Percentiles rank a stretch among this genome's conserved stretches.
Conservation (phyloP, 2,329 filamentous ascomycete genomes). For the Pseudogymnoascus destructans region DNA sequence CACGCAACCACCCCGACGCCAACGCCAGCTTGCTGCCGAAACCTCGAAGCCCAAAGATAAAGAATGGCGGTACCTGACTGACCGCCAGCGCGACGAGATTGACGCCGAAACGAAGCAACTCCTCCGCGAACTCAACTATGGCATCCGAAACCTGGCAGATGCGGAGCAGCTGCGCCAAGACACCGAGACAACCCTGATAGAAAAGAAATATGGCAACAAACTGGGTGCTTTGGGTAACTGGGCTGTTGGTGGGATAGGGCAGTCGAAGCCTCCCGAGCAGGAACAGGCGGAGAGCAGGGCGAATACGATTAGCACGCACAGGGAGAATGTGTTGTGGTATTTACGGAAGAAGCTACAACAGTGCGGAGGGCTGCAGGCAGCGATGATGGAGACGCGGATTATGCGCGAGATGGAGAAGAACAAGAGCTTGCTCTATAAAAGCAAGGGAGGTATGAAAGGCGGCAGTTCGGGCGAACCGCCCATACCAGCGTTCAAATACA, state of each 20-base stretch:
- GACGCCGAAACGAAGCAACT: slow-evolving; percentile 78
- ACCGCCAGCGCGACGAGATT: slow-evolving; percentile 72
- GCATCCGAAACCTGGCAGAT: slow-evolving; percentile 66
- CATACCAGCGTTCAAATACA: slow-evolving; percentile 13
- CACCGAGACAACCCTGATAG: slow-evolving; percentile 56
- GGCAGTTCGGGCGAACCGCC: slow-evolving; percentile 16
- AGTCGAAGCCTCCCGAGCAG: slow-evolving; percentile 52
- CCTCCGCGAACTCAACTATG: slow-evolving; percentile 70
- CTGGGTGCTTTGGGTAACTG: slow-evolving; percentile 51
- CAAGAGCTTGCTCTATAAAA: slow-evolving; percentile 70
- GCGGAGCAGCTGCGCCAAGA: slow-evolving; percentile 72
- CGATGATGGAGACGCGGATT: slow-evolving; percentile 86
- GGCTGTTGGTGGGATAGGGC: slow-evolving; percentile 51
- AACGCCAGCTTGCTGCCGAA: slow-evolving; percentile 13
- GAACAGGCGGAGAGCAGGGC: slow-evolving; percentile 56
- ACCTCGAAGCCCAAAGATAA: slow-evolving; percentile 18
- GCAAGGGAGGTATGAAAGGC: slow-evolving; percentile 28
- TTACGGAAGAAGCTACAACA: slow-evolving; percentile 62
- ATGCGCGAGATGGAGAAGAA: slow-evolving; percentile 79
- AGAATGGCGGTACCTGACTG: slow-evolving; percentile 41
- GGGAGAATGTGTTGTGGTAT: slow-evolving; percentile 76
- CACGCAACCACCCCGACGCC: slow-evolving; percentile 44
- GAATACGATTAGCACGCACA: slow-evolving; percentile 52
- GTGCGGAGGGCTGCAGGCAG: slow-evolving; percentile 65
- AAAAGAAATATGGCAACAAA: slow-evolving; percentile 52